These are phyloP conservation scores for Rubia peregrina DNA, from an alignment of 305 asterid species.

Conservation along the genomic window DNA sequence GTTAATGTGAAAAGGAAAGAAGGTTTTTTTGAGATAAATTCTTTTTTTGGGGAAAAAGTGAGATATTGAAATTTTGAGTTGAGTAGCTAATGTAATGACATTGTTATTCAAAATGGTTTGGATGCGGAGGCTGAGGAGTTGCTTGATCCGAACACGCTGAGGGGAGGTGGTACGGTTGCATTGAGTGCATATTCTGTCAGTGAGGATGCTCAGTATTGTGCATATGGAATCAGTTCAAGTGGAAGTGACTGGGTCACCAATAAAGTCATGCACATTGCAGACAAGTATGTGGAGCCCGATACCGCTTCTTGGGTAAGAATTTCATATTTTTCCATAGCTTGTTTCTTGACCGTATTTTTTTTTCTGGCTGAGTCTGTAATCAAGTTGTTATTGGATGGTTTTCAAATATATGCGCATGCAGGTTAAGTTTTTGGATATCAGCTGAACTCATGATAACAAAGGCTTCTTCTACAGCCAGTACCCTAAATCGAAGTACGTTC, in stretches of 20 bases:
- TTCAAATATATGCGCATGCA: slow-evolving; percentile 19
- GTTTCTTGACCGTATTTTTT: neutral
- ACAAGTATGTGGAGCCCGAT: slow-evolving; percentile 52
- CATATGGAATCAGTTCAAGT: slow-evolving; percentile 77
- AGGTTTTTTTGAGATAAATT: neutral
- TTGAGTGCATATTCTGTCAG: slow-evolving; percentile 51
- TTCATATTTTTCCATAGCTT: slow-evolving; percentile 4
- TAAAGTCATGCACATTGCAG: slow-evolving; percentile 62
- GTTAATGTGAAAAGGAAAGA: neutral
- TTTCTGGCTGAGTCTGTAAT: neutral
- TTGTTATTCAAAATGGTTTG: slow-evolving; percentile 55
- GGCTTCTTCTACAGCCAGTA: slow-evolving; percentile 94
- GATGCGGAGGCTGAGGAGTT: slow-evolving; percentile 66
- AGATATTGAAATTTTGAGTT: neutral
- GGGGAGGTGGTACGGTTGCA: slow-evolving; percentile 83
- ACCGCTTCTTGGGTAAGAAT: slow-evolving; percentile 68
- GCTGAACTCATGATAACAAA: slow-evolving; percentile 84
- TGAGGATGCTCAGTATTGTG: slow-evolving; percentile 77
- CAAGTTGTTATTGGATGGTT: slow-evolving; percentile 9
- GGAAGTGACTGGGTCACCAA: slow-evolving; percentile 98
- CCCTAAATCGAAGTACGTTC: slow-evolving; percentile 73
- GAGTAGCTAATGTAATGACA: slow-evolving; percentile 7
- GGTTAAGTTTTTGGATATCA: slow-evolving; percentile 70
- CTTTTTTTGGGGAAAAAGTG: neutral
- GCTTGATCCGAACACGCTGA: slow-evolving; percentile 81